Evolutionary conservation across 2,329 filamentous ascomycete species (phyloP), one percentile per base, ranked within the genome.

Genomic region (Stagonosporopsis tanaceti): DNA sequence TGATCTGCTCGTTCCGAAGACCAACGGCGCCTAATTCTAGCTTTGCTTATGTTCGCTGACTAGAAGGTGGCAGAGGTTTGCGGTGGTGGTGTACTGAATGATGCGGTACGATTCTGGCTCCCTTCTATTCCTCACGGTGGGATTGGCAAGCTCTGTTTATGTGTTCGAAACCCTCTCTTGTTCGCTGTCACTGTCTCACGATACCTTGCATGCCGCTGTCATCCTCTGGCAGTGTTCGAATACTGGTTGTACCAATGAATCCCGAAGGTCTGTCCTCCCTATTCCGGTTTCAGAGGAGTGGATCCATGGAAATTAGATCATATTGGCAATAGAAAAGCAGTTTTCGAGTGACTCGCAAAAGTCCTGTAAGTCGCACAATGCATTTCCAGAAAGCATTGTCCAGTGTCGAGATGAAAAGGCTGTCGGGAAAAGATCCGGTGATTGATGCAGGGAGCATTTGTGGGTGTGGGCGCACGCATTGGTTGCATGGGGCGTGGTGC

Each of bases 1-100:
- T 47, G 65, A 67, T 66, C 65, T 63, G 38, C 50, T 57, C 44
- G 38, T 57, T 47, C 65, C 51, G 62, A 47, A 45, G 53, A 55
- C 57, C 47, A 57, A 46, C 22, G 48, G 59, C 55, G 59, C 53
- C 64, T 53, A 57, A 56, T 59, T 58, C 59, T 64, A 42, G 44
- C 37, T 60, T 39, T 59, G 44, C 47, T 56, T 38, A 45, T 35
- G 50, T 52, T 50, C 48, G 48, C 22, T 27, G 46, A 53, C 27
- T 17, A 20, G 41, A 27, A 45, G 38, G 37, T 34, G 44, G 30
- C 25, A 38, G 32, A 28, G 30, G 9, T 53, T 47, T 22, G 41
- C 30, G 6, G 27, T 47, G 28, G 20, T 39, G 28, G 20, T 39
- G 45, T 22, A 38, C 46, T 60, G 40, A 27, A 28, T 47, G 52